Evolutionary conservation across 2,329 filamentous ascomycete genomes (phyloP).

Genomic region (Ophiostoma ulmi): DNA sequence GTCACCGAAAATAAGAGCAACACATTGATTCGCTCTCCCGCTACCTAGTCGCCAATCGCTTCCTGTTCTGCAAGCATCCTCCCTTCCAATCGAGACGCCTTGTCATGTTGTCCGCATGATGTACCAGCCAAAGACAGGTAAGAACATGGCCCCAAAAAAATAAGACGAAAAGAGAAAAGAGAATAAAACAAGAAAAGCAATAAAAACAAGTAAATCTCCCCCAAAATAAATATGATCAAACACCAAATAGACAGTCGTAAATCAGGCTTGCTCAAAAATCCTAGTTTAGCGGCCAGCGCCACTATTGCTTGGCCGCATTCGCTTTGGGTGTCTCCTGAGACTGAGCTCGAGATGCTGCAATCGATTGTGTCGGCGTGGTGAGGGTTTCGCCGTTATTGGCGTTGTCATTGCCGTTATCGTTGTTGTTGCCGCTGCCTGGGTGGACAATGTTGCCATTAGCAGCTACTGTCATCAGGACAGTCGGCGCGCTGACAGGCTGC

Average conservation of each 20-base stretch:
- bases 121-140: background rate
- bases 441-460: background rate
- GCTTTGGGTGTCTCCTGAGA: background rate
- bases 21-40: background rate
- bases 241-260: background rate
- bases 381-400: constrained; percentile 8
- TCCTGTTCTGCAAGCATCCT: background rate
- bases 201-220: background rate
- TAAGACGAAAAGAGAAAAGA: background rate
- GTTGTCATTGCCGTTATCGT: background rate
- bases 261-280: background rate
- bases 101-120: background rate
- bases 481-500: constrained; percentile 2
- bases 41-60: background rate
- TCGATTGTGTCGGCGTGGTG: constrained; percentile 19
- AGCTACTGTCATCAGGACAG: constrained; percentile 2
- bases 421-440: background rate
- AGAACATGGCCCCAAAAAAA: background rate
- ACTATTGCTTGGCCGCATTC: background rate
- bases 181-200: background rate
- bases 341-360: background rate
- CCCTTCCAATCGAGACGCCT: background rate
- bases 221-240: background rate
- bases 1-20: background rate
- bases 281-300: background rate